A percentile compares a stretch with the other conserved stretches of the same genome.
Conservation (phyloP, 2,329 filamentous ascomycete genomes). For the Stemphylium beticola region DNA sequence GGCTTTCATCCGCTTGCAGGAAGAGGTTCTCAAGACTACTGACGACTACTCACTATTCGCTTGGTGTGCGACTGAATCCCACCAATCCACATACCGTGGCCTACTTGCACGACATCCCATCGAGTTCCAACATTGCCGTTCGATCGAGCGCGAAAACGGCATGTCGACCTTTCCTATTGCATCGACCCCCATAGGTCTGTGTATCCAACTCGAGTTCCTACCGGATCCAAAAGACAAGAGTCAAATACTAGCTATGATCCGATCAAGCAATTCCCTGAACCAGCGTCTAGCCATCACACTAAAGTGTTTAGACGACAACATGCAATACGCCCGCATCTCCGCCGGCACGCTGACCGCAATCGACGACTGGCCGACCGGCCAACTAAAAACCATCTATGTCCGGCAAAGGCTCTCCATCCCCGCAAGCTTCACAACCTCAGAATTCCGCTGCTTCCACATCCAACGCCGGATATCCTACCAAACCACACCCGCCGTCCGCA, state of each 20-base stretch:
- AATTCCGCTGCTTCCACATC: conserved; percentile 29
- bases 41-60: conserved; percentile 39
- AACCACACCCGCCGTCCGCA: conserved; percentile 22
- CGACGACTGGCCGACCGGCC: conserved; percentile 45
- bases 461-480: conserved; percentile 24
- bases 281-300: conserved; percentile 32
- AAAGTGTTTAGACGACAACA: conserved; percentile 27
- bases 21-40: conserved; percentile 36
- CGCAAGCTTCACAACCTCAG: conserved; percentile 26
- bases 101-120: conserved; percentile 30
- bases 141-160: conserved; percentile 29
- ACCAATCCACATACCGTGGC: conserved; percentile 31
- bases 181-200: conserved; percentile 29
- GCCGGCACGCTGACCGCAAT: conserved; percentile 60
- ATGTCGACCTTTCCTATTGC: conserved; percentile 26
- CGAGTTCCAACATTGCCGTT: conserved; percentile 29
- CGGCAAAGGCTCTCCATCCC: conserved; percentile 32
- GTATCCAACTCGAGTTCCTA: conserved; percentile 33
- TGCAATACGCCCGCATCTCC: conserved; percentile 48
- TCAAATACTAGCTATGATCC: conserved; percentile 26
- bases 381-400: conserved; percentile 31
- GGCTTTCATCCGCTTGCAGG: conserved; percentile 36
- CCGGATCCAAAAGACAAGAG: conserved; percentile 22
- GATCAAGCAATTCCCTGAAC: conserved; percentile 28
- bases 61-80: conserved; percentile 24